phyloP scores from a whole-genome alignment of 768 basidiomycete genomes.

The Mrakia gelida region DNA sequence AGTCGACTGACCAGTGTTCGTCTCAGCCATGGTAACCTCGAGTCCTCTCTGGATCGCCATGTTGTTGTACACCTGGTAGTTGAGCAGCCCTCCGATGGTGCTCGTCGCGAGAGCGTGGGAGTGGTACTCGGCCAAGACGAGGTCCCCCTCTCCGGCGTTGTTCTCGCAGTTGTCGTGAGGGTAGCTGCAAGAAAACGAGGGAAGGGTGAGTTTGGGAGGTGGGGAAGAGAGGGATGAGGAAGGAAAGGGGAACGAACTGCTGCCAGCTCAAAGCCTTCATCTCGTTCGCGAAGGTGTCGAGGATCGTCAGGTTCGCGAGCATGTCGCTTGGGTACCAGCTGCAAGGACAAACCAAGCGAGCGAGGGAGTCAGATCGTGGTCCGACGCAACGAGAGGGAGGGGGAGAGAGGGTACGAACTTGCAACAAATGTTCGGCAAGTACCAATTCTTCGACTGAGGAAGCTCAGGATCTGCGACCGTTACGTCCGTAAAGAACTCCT shows the following conservation, averaged over 20 bases:
- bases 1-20: constrained; percentile 50
- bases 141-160: constrained; percentile 39
- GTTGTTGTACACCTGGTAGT: constrained; percentile 51
- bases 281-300: constrained; percentile 39
- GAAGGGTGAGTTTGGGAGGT: background rate
- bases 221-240: background rate
- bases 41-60: constrained; percentile 35
- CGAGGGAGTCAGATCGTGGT: too few species aligned
- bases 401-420: constrained; percentile 33
- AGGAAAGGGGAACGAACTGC: constrained; percentile 37
- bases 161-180: constrained; percentile 43
- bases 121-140: constrained; percentile 54
- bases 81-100: constrained; percentile 44
- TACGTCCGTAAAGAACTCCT: constrained; percentile 48
- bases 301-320: constrained; percentile 41
- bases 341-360: constrained; percentile 41
- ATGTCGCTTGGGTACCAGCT: constrained; percentile 45
- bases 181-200: constrained; percentile 31
- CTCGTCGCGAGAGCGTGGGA: constrained; percentile 55
- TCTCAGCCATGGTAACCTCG: constrained; percentile 64
- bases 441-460: constrained; percentile 47
- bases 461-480: constrained; percentile 49
- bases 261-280: constrained; percentile 43
- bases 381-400: background rate
- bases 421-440: constrained; percentile 62